A percentile compares a stretch with the other conserved stretches of the same genome.
Conservation (phyloP, 306 rosid genomes). For the Herpetospermum pedunculosum region DNA sequence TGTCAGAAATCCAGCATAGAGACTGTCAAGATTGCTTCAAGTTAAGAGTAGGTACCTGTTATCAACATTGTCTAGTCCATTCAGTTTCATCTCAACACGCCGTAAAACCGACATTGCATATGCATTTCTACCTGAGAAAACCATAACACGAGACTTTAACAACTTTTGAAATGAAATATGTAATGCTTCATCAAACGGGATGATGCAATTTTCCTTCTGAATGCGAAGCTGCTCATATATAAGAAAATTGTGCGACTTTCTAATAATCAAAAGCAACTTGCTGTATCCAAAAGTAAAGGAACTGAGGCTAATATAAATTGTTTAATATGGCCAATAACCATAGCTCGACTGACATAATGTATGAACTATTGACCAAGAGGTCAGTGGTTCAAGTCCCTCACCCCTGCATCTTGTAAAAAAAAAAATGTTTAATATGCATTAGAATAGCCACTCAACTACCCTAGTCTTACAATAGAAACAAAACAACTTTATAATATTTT, state of each 20-base stretch:
- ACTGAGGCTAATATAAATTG: neutral
- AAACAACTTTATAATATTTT: neutral
- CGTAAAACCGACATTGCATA: conserved; percentile 72
- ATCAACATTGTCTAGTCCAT: conserved; percentile 63
- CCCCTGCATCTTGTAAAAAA: too few species aligned
- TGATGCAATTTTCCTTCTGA: neutral
- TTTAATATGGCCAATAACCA: too few species aligned
- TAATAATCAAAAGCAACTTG: neutral
- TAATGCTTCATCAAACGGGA: neutral
- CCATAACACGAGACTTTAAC: neutral
- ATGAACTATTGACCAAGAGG: too few species aligned
- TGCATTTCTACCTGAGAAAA: conserved; percentile 59
- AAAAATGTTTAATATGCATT: too few species aligned
- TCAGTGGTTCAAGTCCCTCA: too few species aligned
- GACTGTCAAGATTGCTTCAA: conserved; percentile 14
- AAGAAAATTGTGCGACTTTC: neutral
- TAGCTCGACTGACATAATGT: too few species aligned
- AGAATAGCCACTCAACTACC: neutral
- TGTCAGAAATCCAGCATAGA: conserved; percentile 16
- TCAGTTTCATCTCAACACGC: conserved; percentile 85
- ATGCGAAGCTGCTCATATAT: neutral
- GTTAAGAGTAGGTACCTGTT: conserved; percentile 41
- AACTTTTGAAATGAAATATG: neutral
- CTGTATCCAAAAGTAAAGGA: neutral
- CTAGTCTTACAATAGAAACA: neutral